phyloP scores from a whole-genome alignment of 306 rosid species.

The Morella rubra region DNA sequence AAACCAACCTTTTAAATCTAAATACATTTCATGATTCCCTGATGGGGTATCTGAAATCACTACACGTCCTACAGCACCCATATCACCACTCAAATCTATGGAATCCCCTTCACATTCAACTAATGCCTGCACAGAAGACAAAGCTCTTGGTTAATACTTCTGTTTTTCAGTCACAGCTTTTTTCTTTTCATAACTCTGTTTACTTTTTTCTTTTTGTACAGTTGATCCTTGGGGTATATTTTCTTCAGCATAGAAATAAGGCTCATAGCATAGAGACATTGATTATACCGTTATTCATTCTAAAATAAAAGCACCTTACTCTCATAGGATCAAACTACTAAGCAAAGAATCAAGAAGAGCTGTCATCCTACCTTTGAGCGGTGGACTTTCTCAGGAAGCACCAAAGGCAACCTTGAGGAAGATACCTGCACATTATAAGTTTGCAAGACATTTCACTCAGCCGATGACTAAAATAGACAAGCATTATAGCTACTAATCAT shows the following conservation, averaged over 20 bases:
- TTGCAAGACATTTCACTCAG: slow-evolving; percentile 27
- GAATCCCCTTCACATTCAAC: slow-evolving; percentile 95
- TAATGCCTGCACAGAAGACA: slow-evolving; percentile 60
- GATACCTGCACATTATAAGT: slow-evolving; percentile 59
- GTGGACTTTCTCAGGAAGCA: slow-evolving; percentile 87
- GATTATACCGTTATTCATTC: slow-evolving; percentile 11
- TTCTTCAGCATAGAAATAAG: neutral
- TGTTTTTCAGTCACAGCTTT: neutral
- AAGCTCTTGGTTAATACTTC: slow-evolving; percentile 24
- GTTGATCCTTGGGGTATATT: slow-evolving; percentile 17
- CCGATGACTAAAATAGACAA: slow-evolving; percentile 21
- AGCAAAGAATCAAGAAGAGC: slow-evolving; percentile 11
- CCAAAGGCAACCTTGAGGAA: slow-evolving; percentile 76
- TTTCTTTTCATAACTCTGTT: neutral
- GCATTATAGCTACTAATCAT: slow-evolving; percentile 6
- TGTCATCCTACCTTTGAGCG: slow-evolving; percentile 67
- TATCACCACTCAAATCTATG: slow-evolving; percentile 86
- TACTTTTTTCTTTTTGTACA: neutral
- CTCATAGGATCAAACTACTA: neutral
- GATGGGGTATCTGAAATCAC: slow-evolving; percentile 63
- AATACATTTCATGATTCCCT: slow-evolving; percentile 61
- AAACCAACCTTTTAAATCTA: slow-evolving; percentile 80
- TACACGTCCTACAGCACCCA: slow-evolving; percentile 88
- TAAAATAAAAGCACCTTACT: slow-evolving; percentile 4
- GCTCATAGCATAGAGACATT: neutral